These are phyloP conservation scores for Chaetomium olivaceum DNA, from an alignment of 2,329 filamentous ascomycete species.

Conservation along the genomic window DNA sequence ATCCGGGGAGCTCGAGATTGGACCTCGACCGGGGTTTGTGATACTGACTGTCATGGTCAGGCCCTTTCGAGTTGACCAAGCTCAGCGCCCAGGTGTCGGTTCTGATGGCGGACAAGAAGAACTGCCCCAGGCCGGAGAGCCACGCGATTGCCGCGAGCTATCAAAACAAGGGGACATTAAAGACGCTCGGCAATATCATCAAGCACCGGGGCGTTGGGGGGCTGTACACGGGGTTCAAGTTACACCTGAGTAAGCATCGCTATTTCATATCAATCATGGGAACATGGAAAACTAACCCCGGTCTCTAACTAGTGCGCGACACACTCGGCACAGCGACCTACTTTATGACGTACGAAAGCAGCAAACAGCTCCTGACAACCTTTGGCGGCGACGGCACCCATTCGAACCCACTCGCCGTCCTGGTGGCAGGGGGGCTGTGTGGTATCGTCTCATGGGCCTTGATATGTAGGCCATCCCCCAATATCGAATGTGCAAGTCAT, in stretches of 20 bases:
- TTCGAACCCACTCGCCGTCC: conserved; percentile 77
- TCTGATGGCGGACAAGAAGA: conserved; percentile 63
- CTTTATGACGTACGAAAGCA: conserved; percentile 86
- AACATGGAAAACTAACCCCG: background rate
- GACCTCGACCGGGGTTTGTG: background rate
- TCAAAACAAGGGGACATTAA: conserved; percentile 74
- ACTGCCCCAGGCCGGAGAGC: conserved; percentile 49
- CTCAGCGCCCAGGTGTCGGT: conserved; percentile 83
- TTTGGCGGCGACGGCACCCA: conserved; percentile 69
- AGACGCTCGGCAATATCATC: conserved; percentile 75
- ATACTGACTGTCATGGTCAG: conserved; percentile 40
- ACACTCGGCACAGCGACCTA: conserved; percentile 83
- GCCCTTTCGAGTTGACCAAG: conserved; percentile 87
- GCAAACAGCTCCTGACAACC: conserved; percentile 78
- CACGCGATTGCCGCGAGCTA: conserved; percentile 67
- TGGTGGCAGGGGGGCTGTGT: conserved; percentile 76
- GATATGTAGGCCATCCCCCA: conserved; percentile 57
- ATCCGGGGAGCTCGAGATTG: background rate
- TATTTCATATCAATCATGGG: background rate
- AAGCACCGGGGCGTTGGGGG: conserved; percentile 71
- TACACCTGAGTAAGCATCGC: conserved; percentile 68
- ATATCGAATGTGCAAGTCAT: background rate
- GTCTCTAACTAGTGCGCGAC: conserved; percentile 66
- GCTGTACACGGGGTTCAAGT: conserved; percentile 76
- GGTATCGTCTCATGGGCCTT: conserved; percentile 81